A percentile compares a stretch with the other conserved stretches of the same genome.
phyloP scores from a whole-genome alignment of 169 alveolate species.

The Amoebophrya sp. region DNA sequence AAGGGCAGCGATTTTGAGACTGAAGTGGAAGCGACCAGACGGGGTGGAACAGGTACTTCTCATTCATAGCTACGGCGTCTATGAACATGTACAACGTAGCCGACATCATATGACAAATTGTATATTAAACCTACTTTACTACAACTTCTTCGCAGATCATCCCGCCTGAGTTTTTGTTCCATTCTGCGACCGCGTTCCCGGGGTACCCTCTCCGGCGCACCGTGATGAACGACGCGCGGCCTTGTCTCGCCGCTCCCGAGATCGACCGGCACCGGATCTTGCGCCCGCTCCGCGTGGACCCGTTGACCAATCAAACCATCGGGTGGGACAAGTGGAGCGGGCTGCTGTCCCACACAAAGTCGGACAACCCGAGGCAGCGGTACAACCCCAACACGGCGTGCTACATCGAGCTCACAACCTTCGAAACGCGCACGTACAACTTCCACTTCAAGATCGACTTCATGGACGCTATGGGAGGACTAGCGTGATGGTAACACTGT shows the following conservation, averaged over 20 bases:
- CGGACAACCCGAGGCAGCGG: background rate
- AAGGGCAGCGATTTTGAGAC: background rate
- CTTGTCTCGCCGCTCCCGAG: background rate
- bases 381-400: slow-evolving; percentile 4
- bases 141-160: no score
- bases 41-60: background rate
- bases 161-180: background rate
- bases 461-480: no score
- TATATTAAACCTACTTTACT: no score
- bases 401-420: background rate
- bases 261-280: background rate
- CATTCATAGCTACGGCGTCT: no score
- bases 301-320: background rate
- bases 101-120: no score
- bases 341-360: background rate
- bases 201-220: background rate
- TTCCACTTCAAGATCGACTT: background rate
- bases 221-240: background rate
- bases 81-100: no score
- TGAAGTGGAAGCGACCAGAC: background rate
- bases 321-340: background rate
- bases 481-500: no score
- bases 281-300: background rate
- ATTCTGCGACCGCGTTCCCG: background rate
- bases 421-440: background rate